Base-by-base conservation (phyloP, 2,329 filamentous ascomycete species). In the Ascochyta koolunga region DNA sequence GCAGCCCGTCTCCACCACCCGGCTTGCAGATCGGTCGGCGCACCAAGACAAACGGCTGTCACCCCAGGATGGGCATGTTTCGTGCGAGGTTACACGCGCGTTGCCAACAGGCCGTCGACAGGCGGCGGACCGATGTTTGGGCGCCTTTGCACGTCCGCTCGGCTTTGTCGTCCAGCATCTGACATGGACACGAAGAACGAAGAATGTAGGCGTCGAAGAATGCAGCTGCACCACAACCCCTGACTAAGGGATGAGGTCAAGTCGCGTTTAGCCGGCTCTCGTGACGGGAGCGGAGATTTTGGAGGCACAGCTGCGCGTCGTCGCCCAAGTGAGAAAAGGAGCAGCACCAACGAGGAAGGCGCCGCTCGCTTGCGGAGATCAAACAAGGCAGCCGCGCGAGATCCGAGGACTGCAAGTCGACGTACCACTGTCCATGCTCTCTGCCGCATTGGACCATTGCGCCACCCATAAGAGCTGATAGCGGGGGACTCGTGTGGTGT, bases 11-110 rank as follows among this genome's bases (percentile, higher is more conserved):
- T 51, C 53, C 47, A 31, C 42, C 37, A 41, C 36, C 42, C 42
- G 42, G 44, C 48, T 29, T 29, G 53, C 43, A 39, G 53, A 56
- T 56, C 52, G 27, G 18, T 44, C 42, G 37, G 35, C 47, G 39
- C 45, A 62, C 68, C 67, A 71, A 67, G 63, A 68, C 63, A 65
- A 70, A 71, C 68, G 68, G 68, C 65, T 71, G 69, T 66, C 64
- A 69, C 66, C 56, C 63, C 61, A 60, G 56, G 56, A 56, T 61
- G 43, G 52, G 54, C 59, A 62, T 64, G 64, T 64, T 67, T 64
- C 50, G 65, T 67, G 58, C 50, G 52, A 68, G 57, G 61, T 64
- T 58, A 56, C 29, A 50, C 46, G 45, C 45, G 46, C 24, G 44
- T 45, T 49, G 44, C 22, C 22, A 36, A 59, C 48, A 45, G 52